phyloP scores from a whole-genome alignment of 176 grass and related monocot genomes.

The Oryza meridionalis region DNA sequence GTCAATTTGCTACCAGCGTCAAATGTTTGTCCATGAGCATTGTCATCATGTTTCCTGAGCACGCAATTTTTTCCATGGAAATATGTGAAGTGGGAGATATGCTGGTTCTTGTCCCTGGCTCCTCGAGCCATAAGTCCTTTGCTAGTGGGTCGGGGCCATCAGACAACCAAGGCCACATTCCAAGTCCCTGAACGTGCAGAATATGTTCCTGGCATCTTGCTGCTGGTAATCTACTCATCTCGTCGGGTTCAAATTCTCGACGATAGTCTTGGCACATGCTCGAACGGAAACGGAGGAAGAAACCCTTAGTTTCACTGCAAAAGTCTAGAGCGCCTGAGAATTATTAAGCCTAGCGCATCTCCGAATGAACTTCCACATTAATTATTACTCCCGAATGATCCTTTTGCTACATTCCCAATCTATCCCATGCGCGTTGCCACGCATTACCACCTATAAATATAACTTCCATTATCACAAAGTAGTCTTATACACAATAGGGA shows the following conservation, averaged over 20 bases:
- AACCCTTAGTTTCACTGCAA: background rate
- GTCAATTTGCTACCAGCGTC: background rate
- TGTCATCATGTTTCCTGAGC: background rate
- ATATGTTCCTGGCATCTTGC: constrained; percentile 10
- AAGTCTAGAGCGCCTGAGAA: background rate
- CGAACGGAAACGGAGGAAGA: background rate
- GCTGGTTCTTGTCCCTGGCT: background rate
- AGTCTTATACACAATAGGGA: background rate
- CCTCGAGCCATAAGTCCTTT: background rate
- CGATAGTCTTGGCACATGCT: background rate
- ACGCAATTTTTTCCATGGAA: background rate
- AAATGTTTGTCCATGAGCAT: background rate
- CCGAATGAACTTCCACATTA: background rate
- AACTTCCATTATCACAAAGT: constrained; percentile 19
- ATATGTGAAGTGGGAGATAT: background rate
- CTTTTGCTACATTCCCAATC: background rate
- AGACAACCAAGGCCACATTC: no score
- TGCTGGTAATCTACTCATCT: no score
- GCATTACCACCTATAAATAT: no score
- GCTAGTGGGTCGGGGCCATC: background rate
- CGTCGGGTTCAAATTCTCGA: background rate
- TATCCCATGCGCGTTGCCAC: no score
- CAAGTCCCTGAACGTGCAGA: background rate
- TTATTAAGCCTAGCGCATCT: constrained; percentile 27
- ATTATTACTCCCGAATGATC: constrained; percentile 27